Evolutionary conservation across 2,329 filamentous ascomycete genomes (phyloP), one percentile per base, ranked within the genome.

Genomic region (Trichoderma oligosporum): DNA sequence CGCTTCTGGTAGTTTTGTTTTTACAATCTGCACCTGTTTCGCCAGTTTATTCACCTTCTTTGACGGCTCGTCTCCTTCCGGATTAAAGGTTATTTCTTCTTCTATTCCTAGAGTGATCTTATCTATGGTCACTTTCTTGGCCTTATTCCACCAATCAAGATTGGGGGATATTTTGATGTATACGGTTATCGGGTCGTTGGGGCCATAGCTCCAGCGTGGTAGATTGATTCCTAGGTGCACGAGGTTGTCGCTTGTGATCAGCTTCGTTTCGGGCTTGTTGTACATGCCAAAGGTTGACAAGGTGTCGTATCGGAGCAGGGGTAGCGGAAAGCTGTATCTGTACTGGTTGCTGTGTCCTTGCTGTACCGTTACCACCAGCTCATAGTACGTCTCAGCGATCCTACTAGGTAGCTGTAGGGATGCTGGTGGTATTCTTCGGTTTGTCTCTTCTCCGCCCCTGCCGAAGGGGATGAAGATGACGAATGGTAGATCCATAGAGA

Each of bases 271-370:
- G 14, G 92, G 93, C 55, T 91, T 87, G 74, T 97, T 97, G 78
- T 97, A 99, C 94, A 97, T 97, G 73, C 94, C 94, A 75, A 99
- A 99, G 1, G 94, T 97, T 39, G 92, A 97, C 47, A 99, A 79
- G 1, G 93, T 99, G 72, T 99, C 94, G 76, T 97, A 99, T 69
- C 94, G 83, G 64, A 90, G 85, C 65, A 99, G 84, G 1, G 93
- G 93, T 36, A 97, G 88, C 1, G 94, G 90, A 65, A 97, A 97
- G 4, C 85, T 79, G 73, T 95, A 94, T 74, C 95, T 95, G 73
- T 89, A 91, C 74, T 97, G 91, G 61, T 89, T 85, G 65, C 85
- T 84, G 65, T 88, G 86, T 3, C 92, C 91, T 73, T 97, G 93
- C 69, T 97, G 93, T 20, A 99, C 88, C 51, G 88, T 96, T 51